Base-by-base conservation (phyloP, 192 early-diverging fungal species). In the Endogone sp. region DNA sequence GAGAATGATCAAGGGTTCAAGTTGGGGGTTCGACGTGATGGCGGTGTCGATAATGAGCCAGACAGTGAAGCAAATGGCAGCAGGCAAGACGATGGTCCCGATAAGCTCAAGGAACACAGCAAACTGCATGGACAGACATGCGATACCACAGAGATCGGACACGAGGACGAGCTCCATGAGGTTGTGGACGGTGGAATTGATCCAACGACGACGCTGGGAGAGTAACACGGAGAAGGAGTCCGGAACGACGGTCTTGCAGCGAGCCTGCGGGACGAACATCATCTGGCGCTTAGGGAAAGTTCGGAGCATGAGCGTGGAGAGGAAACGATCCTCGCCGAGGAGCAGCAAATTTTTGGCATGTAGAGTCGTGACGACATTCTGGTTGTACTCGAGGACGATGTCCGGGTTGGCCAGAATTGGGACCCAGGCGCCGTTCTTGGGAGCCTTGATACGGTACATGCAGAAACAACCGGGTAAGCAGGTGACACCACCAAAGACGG, bases 381-480 rank as follows among this genome's bases (percentile, higher is more conserved):
- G 85, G 66, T 88, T 88, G 77, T 92, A 93, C 71, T 89, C 83
- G 60, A 90, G 80, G 54, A 95, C 89, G 54, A 98, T 84, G 70
- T 94, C 93, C 22, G 91, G 93, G 73, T 97, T 93, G 63, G 90
- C 88, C 26, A 97, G 79, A 65, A 96, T 86, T 20, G 95, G 94
- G 8, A 95, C 93, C 82, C 81, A 85, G 65, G 80, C 82, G 21
- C 85, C 75, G 37, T 88, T 85, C 79, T 91, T 91, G 66, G 86
- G 89, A 27, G 84, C 88, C 75, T 98, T 98, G 82, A 98, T 93
- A 31, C 96, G 90, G 78, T 96, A 98, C 93, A 96, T 95, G 79
- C 93, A 96, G 84, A 98, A 98, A 78, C 96, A 97, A 66, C 95
- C 93, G 2, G 96, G 96, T 21, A 98, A 78, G 81, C 96, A 98